Base-by-base conservation (phyloP, 306 rosid species). In the Sesbania bispinosa region DNA sequence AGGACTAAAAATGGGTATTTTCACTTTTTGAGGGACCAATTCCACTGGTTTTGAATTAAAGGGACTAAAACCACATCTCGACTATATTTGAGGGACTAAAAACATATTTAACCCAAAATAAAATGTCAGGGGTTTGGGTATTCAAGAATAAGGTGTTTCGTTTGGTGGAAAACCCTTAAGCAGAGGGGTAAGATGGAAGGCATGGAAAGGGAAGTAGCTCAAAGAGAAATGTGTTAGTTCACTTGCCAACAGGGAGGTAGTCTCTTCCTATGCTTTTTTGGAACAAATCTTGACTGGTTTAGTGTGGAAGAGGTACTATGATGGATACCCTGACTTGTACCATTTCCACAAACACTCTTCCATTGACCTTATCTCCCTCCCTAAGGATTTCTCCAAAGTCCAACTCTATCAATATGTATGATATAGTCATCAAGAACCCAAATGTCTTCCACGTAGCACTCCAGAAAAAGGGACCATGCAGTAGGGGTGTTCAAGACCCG, bases 241-340 rank as follows among this genome's bases (percentile, higher is more conserved):
- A 95, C 86, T 69, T 95, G 16, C 96, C 97, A 0, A 86, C 81
- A 0, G 96, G 96, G 77, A 95, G 47, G 85, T 66, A 0, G 96
- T 95, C 1, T 62, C 84, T 2, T 91, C 97, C 1, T 95, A 95
- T 73, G 21, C 78, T 0, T 77, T 58, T 38, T 86, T 95, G 0
- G 96, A 95, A 83, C 78, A 83, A 32, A 82, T 95, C 9, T 58
- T 95, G 57, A 74, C 78, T 0, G 88, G 82, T 0, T 68, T 95
- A 20, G 99, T 97, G 6, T 95, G 99, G 99, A 96, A 95, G 77
- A 91, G 99, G 88, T 95, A 95, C 65, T 86, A 91, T 35, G 93
- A 82, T 0, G 96, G 97, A 0, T 97, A 88, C 73, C 87, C 95
- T 0, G 96, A 91, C 10, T 74, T 89, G 5, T 82, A 79, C 76